These are phyloP conservation scores for Solanum ossicruentum DNA, from an alignment of 257 asterid genomes.

Conservation along the genomic window DNA sequence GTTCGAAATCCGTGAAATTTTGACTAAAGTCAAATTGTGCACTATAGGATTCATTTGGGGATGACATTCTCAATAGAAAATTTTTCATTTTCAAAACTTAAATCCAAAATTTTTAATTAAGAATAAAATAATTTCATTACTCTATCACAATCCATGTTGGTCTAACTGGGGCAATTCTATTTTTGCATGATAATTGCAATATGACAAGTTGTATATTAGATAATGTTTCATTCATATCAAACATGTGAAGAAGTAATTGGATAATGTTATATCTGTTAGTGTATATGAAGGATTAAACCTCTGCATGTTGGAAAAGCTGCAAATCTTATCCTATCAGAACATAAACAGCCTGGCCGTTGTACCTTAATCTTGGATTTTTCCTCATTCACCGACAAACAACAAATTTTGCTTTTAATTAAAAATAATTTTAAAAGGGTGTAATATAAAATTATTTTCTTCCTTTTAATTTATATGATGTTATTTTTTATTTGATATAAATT, in stretches of 20 bases:
- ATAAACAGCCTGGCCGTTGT: neutral
- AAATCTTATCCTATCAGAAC: neutral
- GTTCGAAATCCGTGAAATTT: no score
- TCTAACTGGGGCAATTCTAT: neutral
- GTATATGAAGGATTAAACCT: no score
- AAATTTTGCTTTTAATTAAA: neutral
- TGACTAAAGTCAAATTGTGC: accelerated
- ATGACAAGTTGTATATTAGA: neutral
- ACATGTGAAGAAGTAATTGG: neutral
- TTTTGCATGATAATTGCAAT: neutral
- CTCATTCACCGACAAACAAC: neutral
- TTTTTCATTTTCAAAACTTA: no score
- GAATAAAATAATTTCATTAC: no score
- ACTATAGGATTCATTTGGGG: no score
- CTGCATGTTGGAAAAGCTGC: neutral
- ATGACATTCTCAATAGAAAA: accelerated
- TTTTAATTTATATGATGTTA: no score
- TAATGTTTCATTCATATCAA: neutral
- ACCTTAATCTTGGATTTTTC: neutral
- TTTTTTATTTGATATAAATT: no score
- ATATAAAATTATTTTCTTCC: no score
- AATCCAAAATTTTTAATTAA: no score
- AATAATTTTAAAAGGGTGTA: neutral
- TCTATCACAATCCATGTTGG: no score
- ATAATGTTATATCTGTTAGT: no score